Percentiles rank a stretch among this genome's conserved stretches.
phyloP scores from a whole-genome alignment of 345 rosid genomes.

The Brassica juncea region DNA sequence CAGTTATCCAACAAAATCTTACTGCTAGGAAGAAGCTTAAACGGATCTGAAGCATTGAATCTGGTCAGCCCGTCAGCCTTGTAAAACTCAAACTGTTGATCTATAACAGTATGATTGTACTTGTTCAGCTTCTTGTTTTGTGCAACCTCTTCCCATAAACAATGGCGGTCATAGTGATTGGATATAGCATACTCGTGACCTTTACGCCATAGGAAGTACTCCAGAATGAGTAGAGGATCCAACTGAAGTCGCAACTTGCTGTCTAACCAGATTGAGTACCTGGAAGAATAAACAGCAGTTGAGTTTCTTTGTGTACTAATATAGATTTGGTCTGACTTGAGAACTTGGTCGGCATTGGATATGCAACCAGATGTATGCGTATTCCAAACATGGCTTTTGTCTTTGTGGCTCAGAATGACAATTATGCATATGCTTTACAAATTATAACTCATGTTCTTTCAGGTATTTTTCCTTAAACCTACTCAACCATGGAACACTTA shows the following conservation, averaged over 20 bases:
- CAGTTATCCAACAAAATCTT: conserved; percentile 32
- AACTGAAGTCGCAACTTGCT: conserved; percentile 91
- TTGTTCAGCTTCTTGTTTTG: conserved; percentile 94
- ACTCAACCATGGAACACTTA: background rate
- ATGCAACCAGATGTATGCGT: background rate
- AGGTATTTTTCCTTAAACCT: background rate
- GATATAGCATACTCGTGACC: conserved; percentile 93
- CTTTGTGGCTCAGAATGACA: background rate
- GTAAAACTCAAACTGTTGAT: conserved; percentile 84
- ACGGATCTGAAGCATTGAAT: conserved; percentile 74
- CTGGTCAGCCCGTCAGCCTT: conserved; percentile 80
- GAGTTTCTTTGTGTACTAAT: background rate
- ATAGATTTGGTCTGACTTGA: background rate
- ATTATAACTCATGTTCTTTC: background rate
- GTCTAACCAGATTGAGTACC: conserved; percentile 98
- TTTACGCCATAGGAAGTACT: conserved; percentile 92
- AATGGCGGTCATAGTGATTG: conserved; percentile 92
- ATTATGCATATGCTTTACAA: background rate
- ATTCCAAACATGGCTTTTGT: too few species aligned
- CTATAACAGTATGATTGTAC: conserved; percentile 83
- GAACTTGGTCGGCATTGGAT: background rate
- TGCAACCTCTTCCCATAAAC: conserved; percentile 96
- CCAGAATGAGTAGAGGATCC: conserved; percentile 82
- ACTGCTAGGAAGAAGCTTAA: conserved; percentile 97
- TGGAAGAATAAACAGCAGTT: conserved; percentile 36